Base-by-base conservation (phyloP, 1,284 basidiomycete species). In the Malassezia globosa region DNA sequence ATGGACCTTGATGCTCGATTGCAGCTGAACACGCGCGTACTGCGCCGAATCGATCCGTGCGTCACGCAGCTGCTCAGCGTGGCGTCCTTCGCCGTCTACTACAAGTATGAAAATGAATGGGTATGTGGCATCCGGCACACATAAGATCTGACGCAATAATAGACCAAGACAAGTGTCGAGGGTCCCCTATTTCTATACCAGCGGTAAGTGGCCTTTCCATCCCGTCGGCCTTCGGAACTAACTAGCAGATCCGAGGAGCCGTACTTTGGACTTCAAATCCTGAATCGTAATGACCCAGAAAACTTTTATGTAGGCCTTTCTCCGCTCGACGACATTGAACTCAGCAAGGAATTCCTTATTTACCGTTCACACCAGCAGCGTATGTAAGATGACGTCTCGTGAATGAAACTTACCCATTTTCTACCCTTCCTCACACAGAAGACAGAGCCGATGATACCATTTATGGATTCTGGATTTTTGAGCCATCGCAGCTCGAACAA, bases 151-250 rank as follows among this genome's bases (percentile, higher is more conserved):
- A 19, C n/a, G n/a, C n/a, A n/a, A n/a, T n/a, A n/a, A n/a, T n/a
- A 84, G 85, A 80, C 82, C 72, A 87, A 87, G 72, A 81, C 84
- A 46, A 84, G 85, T 22, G 84, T 77, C 61, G 87, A 89, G 70
- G 87, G 87, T 2, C 83, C 81, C 63, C 84, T 89, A 79, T 89
- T 90, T 73, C 75, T 90, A 51, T 87, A 84, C 65, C 82, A 86
- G 68, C 77, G 85, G 83, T 85, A 63, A 55, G 79, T 69, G 14
- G 35, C 33, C 25, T 33, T 23, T 21, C 29, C 8, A 4, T 7
- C 5, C 8, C 5, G 5, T n/a, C n/a, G n/a, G n/a, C n/a, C n/a
- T n/a, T n/a, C n/a, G n/a, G n/a, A n/a, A n/a, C 4, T 22, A 43
- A 7, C 16, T 34, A n/a, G 10, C 37, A 61, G 54, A 25, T 42